These are phyloP conservation scores for Trichoderma erinaceum DNA, from an alignment of 495 filamentous ascomycete species.

Conservation along the genomic window DNA sequence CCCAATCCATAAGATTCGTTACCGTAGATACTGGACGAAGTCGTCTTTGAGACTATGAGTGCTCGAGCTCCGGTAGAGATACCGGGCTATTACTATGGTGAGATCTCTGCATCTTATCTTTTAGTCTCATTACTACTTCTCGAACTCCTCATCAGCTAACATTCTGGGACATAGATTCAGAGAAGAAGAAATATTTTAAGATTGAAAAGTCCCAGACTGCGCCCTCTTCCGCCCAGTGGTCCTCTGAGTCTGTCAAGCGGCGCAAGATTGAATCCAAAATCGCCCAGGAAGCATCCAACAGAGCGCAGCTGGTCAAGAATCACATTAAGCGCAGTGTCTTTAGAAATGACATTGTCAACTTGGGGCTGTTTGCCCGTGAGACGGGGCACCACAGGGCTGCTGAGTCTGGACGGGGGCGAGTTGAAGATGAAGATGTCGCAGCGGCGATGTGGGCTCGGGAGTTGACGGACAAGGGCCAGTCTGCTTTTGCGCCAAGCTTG, in stretches of 20 bases:
- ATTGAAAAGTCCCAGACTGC: constrained; percentile 35
- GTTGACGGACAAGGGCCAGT: constrained; percentile 18
- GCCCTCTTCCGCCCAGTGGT: constrained; percentile 30
- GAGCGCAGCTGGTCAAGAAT: constrained; percentile 15
- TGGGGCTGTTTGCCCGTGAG: constrained; percentile 27
- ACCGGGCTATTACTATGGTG: constrained; percentile 44
- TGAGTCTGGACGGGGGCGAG: background rate
- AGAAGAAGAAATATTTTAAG: constrained; percentile 44
- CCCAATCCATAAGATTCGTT: too few relatives aligned
- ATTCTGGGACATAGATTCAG: constrained; percentile 28
- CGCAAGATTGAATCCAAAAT: constrained; percentile 25
- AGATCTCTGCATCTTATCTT: background rate
- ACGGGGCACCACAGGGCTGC: constrained; percentile 15
- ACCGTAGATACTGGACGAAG: too few relatives aligned
- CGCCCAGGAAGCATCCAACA: constrained; percentile 14
- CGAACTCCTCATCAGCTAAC: background rate
- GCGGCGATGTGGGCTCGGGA: constrained; percentile 22
- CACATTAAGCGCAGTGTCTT: constrained; percentile 24
- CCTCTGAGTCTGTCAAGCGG: constrained; percentile 33
- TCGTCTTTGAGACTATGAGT: background rate
- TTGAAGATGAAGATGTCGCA: constrained; percentile 19
- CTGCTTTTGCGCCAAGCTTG: constrained; percentile 5
- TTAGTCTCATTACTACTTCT: too few relatives aligned
- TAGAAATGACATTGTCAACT: constrained; percentile 19
- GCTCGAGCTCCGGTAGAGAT: constrained; percentile 22